Percentiles rank a stretch among this genome's conserved stretches.
These are phyloP conservation scores for Cladosporium phlei DNA, from an alignment of 2,329 filamentous ascomycete species.

Conservation along the genomic window DNA sequence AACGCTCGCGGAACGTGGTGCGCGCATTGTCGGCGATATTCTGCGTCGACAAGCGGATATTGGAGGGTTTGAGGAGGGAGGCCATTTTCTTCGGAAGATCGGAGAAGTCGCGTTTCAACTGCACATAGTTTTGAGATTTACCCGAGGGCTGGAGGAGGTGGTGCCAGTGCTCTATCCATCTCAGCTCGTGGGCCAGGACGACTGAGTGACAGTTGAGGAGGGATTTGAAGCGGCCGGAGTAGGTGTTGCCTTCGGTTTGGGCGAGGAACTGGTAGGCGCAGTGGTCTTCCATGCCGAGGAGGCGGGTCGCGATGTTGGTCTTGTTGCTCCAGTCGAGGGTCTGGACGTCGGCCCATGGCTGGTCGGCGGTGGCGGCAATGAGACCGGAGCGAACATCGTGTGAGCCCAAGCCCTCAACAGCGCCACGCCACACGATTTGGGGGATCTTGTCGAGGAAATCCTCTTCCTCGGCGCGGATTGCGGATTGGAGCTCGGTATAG, in stretches of 20 bases:
- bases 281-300: slow-evolving; percentile 28
- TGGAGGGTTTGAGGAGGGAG: slow-evolving; percentile 10
- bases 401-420: slow-evolving; percentile 27
- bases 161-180: slow-evolving; percentile 30
- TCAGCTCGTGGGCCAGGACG: slow-evolving; percentile 28
- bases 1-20: slow-evolving; percentile 24
- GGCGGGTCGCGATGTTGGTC: slow-evolving; percentile 18
- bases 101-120: slow-evolving; percentile 27
- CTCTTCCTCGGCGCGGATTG: slow-evolving; percentile 17
- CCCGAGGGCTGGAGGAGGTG: slow-evolving; percentile 27
- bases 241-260: slow-evolving; percentile 33
- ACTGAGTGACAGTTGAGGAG: slow-evolving; percentile 32
- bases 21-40: slow-evolving; percentile 24
- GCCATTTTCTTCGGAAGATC: slow-evolving; percentile 25
- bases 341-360: slow-evolving; percentile 45
- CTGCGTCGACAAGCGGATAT: slow-evolving; percentile 7
- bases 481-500: slow-evolving; percentile 17
- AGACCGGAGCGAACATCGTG: slow-evolving; percentile 27
- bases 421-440: slow-evolving; percentile 48
- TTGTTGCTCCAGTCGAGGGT: slow-evolving; percentile 24
- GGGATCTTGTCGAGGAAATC: slow-evolving; percentile 38
- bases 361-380: slow-evolving; percentile 27
- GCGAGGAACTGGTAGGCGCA: slow-evolving; percentile 31
- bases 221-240: slow-evolving; percentile 33
- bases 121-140: slow-evolving; percentile 29